Base-by-base conservation (phyloP, 805 yeast genomes). In the Metschnikowia lachancei region DNA sequence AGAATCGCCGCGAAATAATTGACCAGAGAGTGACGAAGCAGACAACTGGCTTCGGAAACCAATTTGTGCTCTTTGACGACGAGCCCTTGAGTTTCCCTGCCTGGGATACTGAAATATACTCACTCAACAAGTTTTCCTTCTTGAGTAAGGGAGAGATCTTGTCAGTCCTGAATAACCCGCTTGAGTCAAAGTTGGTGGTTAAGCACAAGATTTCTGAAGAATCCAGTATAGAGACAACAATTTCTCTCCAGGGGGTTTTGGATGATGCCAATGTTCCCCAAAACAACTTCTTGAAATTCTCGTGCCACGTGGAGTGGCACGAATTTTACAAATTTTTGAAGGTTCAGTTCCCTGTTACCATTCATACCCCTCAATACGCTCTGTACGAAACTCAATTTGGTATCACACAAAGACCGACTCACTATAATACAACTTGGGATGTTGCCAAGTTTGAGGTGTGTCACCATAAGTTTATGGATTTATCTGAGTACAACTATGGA, bases 361-460 rank as follows among this genome's bases (percentile, higher is more conserved):
- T 92, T 16, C 80, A 80, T 55, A 75, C 80, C 33, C 94, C 91
- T 17, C 75, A 60, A 45, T 62, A 54, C 35, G 98, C 97, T 1
- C 80, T 82, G 47, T 94, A 88, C 64, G 99, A 92, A 65, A 90
- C 97, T 2, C 96, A 91, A 64, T 92, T 87, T 66, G 99, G 99
- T 44, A 67, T 87, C 38, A 92, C 96, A 5, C 82, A 79, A 58
- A 80, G 98, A 55, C 96, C 98, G 39, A 92, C 98, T 0, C 97
- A 92, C 66, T 92, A 75, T 70, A 94, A 92, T 63, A 92, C 99
- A 0, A 73, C 88, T 0, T 92, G 98, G 98, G 99, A 92, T 60
- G 85, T 85, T 29, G 98, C 98, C 47, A 91, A 90, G 64, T 92
- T 92, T 65, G 99, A 92, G 67, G 96, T 90, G 10, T 87, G 96